Evolutionary conservation across 2,329 filamentous ascomycete genomes (phyloP).

Genomic region (Graphium sp.): DNA sequence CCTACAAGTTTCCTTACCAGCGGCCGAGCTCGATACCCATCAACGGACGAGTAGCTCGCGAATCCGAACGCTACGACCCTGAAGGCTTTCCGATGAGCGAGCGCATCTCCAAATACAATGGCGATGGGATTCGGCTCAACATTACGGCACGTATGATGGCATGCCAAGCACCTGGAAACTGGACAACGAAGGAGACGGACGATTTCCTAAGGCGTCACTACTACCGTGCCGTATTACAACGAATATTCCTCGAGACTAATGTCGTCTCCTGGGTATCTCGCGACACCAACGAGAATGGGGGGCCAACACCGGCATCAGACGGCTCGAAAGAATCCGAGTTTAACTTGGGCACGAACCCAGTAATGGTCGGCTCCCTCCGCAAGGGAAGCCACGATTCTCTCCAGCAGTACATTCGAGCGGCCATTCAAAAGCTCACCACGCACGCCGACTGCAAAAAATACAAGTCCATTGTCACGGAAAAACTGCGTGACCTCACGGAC

Average conservation of each 20-base stretch:
- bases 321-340: constrained; percentile 19
- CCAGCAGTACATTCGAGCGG: constrained; percentile 61
- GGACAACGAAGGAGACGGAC: constrained; percentile 66
- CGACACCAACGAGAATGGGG: constrained; percentile 12
- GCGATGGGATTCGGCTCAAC: constrained; percentile 63
- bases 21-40: constrained; percentile 51
- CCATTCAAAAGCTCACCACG: constrained; percentile 55
- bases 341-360: constrained; percentile 50
- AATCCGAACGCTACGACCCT: constrained; percentile 60
- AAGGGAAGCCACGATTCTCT: constrained; percentile 70
- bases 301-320: constrained; percentile 4
- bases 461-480: constrained; percentile 43
- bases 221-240: constrained; percentile 78
- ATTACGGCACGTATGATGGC: constrained; percentile 98
- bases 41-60: constrained; percentile 50
- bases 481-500: constrained; percentile 54
- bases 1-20: constrained; percentile 67
- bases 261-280: constrained; percentile 48
- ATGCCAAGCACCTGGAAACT: constrained; percentile 87
- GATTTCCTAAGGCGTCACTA: constrained; percentile 87
- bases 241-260: constrained; percentile 75
- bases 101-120: constrained; percentile 40
- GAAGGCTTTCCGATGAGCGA: constrained; percentile 90
- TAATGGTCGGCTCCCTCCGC: constrained; percentile 72
- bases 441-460: constrained; percentile 39